These are phyloP conservation scores for Mucor irregularis DNA, from an alignment of 371 early-diverging fungal species.

Conservation along the genomic window DNA sequence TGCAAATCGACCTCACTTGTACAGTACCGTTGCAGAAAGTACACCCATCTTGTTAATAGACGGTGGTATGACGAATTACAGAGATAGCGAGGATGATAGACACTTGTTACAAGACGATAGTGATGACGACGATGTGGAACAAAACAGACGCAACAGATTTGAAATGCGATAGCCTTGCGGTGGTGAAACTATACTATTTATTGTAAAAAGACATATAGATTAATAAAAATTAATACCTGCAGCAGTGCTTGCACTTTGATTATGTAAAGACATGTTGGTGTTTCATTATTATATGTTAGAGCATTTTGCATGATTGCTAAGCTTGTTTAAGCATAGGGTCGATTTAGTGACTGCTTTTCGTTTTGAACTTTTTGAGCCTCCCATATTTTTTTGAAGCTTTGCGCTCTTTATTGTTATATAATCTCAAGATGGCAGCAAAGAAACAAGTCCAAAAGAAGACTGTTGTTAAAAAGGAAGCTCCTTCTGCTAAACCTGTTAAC, in stretches of 20 bases:
- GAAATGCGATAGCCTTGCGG: slow-evolving; percentile 20
- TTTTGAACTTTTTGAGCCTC: slow-evolving; percentile 2
- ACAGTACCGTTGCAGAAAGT: slow-evolving; percentile 50
- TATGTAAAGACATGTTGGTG: too few species aligned
- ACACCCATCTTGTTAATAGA: slow-evolving; percentile 49
- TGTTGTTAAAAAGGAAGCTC: background rate
- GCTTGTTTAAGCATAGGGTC: background rate
- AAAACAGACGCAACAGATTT: slow-evolving; percentile 5
- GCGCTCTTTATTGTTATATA: background rate
- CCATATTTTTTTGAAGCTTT: slow-evolving; percentile 1
- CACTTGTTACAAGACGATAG: slow-evolving; percentile 10
- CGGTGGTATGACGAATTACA: slow-evolving; percentile 30
- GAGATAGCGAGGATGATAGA: slow-evolving; percentile 27
- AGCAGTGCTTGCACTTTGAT: too few species aligned
- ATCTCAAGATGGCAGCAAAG: slow-evolving; percentile 12
- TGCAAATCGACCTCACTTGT: slow-evolving; percentile 35
- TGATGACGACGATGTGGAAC: too few species aligned
- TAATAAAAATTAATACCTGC: too few species aligned
- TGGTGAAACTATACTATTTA: background rate
- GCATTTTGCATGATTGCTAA: too few species aligned
- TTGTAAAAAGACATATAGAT: too few species aligned
- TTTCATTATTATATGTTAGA: background rate
- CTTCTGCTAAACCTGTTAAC: background rate
- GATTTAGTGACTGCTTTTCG: slow-evolving; percentile 2
- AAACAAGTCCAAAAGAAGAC: slow-evolving; percentile 8